A percentile compares a stretch with the other conserved stretches of the same genome.
phyloP scores from a whole-genome alignment of 2,329 filamentous ascomycete genomes.

The Microcera coccophila region DNA sequence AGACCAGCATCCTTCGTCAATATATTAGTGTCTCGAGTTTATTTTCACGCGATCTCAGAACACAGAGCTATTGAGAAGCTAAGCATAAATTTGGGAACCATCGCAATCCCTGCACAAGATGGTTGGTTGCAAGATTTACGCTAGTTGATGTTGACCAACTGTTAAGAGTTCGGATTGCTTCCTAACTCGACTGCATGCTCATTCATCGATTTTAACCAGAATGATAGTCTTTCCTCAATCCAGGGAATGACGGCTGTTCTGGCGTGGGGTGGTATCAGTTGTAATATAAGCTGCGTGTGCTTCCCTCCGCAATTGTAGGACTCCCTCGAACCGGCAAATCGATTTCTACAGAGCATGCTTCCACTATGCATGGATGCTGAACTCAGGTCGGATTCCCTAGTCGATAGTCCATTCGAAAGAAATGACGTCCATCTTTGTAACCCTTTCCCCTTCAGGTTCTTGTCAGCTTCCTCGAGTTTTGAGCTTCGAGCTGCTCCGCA shows the following conservation, averaged over 20 bases:
- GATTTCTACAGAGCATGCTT: conserved; percentile 21
- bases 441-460: too few species aligned
- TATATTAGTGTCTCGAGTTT: conserved; percentile 31
- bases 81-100: conserved; percentile 32
- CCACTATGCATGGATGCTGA: conserved; percentile 23
- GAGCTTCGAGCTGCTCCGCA: conserved; percentile 2
- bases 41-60: conserved; percentile 41
- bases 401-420: too few species aligned
- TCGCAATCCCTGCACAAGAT: conserved; percentile 36
- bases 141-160: conserved; percentile 42
- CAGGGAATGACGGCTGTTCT: conserved; percentile 20
- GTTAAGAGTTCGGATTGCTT: conserved; percentile 39
- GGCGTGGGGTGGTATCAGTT: conserved; percentile 27
- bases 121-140: conserved; percentile 37
- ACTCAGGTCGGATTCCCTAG: too few species aligned
- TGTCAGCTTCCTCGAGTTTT: background rate
- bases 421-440: too few species aligned
- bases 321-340: conserved; percentile 19
- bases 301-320: conserved; percentile 15
- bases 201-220: conserved; percentile 34
- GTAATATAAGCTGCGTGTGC: conserved; percentile 20
- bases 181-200: conserved; percentile 36
- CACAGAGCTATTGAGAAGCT: conserved; percentile 46
- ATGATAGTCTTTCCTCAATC: conserved; percentile 24
- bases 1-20: conserved; percentile 34